Base-by-base conservation (phyloP, 2,329 filamentous ascomycete species). In the Colletotrichum sp. region DNA sequence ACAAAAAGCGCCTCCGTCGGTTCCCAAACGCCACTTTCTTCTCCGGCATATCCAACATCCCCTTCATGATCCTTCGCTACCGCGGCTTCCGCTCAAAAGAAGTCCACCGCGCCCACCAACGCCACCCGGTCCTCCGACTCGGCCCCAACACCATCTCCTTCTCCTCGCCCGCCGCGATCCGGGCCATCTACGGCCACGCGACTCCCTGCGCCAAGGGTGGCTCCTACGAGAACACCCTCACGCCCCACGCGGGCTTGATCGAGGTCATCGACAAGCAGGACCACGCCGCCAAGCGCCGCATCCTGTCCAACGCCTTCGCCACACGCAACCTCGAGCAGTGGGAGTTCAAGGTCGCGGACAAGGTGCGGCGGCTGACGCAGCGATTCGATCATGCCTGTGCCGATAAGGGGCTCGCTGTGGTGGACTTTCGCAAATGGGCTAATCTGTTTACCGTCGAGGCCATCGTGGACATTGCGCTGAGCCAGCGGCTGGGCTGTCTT, bases 361-460 rank as follows among this genome's bases (percentile, higher is more conserved):
- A 90, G 80, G 83, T 85, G 0, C 81, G 84, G 28, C 83, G 86
- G 18, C 80, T 90, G 1, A 82, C 91, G 21, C 88, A 91, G 16
- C 28, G 0, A 0, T 62, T 62, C 4, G 59, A 62, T 0, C 16
- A n/a, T 0, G 28, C 28, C 18, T 62, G 59, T n/a, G 28, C 28
- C 0, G 59, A 21, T 0, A 0, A n/a, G 28, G 55, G 55, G 8
- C 0, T 0, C 55, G 55, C 21, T 16, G 55, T 12, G 18, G 18
- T 62, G 9, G 59, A 62, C 78, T 88, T 87, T 70, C 86, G 89
- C 5, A 82, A 83, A 6, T 91, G 87, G 87, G 84, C 85, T 26
- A 91, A 90, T 80, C 89, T 89, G 81, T 91, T 91, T 80, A 89
- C 88, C 0, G 82, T 91, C n/a, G 89, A 92, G 75, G 89, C 89